These are phyloP conservation scores for Geosiphon pyriformis DNA, from an alignment of 192 early-diverging fungal genomes.

Conservation along the genomic window DNA sequence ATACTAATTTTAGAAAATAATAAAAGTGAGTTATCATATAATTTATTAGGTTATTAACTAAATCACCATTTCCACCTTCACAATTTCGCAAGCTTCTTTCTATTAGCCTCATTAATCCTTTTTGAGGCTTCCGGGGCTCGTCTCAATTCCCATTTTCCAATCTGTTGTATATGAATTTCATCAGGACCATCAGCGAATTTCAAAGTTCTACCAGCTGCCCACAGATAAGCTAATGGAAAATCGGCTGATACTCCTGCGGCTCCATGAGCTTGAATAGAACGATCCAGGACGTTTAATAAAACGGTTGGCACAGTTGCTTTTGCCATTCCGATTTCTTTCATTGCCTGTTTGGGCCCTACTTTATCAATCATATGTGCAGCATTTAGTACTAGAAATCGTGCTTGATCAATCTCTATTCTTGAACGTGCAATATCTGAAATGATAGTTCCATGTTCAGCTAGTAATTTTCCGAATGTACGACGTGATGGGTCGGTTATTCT, in stretches of 20 bases:
- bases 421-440: slow-evolving; percentile 76
- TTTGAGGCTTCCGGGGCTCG: too few relatives aligned
- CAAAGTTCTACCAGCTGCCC: slow-evolving; percentile 73
- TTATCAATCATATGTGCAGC: slow-evolving; percentile 92
- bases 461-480: slow-evolving; percentile 81
- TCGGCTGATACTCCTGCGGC: slow-evolving; percentile 89
- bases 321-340: slow-evolving; percentile 96
- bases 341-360: slow-evolving; percentile 77
- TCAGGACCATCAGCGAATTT: slow-evolving; percentile 94
- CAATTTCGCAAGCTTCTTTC: too few relatives aligned
- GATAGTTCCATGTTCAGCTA: slow-evolving; percentile 80
- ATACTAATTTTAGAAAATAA: too few relatives aligned
- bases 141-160: slow-evolving; percentile 71
- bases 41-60: too few relatives aligned
- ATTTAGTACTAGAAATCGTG: slow-evolving; percentile 85
- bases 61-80: too few relatives aligned
- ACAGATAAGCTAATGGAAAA: slow-evolving; percentile 77
- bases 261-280: slow-evolving; percentile 91
- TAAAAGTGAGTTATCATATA: too few relatives aligned
- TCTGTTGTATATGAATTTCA: slow-evolving; percentile 83
- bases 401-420: slow-evolving; percentile 88
- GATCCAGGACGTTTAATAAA: slow-evolving; percentile 72
- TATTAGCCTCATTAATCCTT: too few relatives aligned
- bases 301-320: slow-evolving; percentile 81
- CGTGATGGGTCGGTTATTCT: slow-evolving; percentile 76